Base-by-base conservation (phyloP, 139 green algal species). In the Volvox africanus region DNA sequence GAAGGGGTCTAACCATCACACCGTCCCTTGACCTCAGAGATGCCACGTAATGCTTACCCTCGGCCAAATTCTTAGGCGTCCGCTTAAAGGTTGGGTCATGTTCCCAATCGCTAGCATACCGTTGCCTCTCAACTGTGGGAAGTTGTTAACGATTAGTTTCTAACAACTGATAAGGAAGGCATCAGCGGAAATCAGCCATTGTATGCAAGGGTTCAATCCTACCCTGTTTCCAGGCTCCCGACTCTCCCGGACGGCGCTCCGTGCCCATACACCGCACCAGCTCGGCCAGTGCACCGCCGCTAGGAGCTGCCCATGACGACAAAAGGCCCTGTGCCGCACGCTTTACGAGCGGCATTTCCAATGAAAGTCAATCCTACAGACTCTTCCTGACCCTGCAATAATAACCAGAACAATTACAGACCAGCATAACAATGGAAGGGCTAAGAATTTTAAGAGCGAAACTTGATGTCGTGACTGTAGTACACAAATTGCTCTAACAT, bases 1-100 rank as follows among this genome's bases (percentile, higher is more conserved):
- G 16, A 28, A 28, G 65, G 21, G 24, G 65, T 12, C 24, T 28
- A 28, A 73, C 16, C 16, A 28, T 73, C 21, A 73, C 65, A 24
- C 11, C 65, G 11, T n/a, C n/a, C 14, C 36, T 79, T 79, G 19
- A 79, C 22, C 71, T 5, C 3, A 28, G 65, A 5, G 21, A 79
- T 79, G 21, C 1, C 71, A 79, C 28, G 71, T 35, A 73, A 73
- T 35, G 33, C 88, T 82, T 73, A 96, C 94, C 92, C 84, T 94
- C 93, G 71, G 92, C 91, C 28, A 96, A 44, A 85, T 94, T 94
- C 79, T 94, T 92, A 17, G 94, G 94, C 22, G 91, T 87, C 73
- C 94, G 93, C 92, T 95, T 95, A 90, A 94, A 95, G 20, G 94
- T 96, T 11, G 94, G 94, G 90, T 96, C 94, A 20, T 80, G 88